Base-by-base conservation (phyloP, 176 grass and related monocot genomes). In the Thalia dealbata region DNA sequence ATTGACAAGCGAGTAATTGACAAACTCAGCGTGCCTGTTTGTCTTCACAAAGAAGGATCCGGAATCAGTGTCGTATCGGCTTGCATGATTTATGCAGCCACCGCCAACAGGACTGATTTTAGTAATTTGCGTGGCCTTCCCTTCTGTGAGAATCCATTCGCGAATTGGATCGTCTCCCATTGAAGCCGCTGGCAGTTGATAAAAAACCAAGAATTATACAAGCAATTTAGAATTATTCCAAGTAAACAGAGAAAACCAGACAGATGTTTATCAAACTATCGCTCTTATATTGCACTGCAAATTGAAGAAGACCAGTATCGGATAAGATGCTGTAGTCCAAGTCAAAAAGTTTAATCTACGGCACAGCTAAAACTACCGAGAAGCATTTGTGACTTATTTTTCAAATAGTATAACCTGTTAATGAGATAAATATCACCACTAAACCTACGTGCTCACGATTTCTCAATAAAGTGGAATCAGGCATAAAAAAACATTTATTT, bases 81-180 rank as follows among this genome's bases (percentile, higher is more conserved):
- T 86, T n/a, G 90, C 90, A 38, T 21, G 77, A 50, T 92, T 97
- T 25, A 97, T 88, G 44, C 87, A 99, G 22, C 95, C 95, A 61
- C 95, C 83, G 26, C 85, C 87, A 18, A 99, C 75, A 44, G 95
- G 82, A 67, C 87, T 84, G 64, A 84, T 86, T 80, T 87, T 83
- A 67, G 81, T 88, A 64, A 99, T 99, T 61, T 83, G 64, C 0
- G 81, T 88, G 67, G 90, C 95, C 75, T 99, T 99, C 50, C 95
- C 95, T 84, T 99, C 85, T 6, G 87, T 91, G 13, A 93, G 87
- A 76, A 99, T 93, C 95, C 95, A 99, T 44, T 92, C 79, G 50
- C 75, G 86, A 80, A 93, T 80, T 10, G 87, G 95, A 59, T 97
- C 95, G 54, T 91, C 77, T 23, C 83, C 79, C 62, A 88, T 48